Conservation (phyloP, 768 basidiomycete species). For the Trametes cubensis region DNA sequence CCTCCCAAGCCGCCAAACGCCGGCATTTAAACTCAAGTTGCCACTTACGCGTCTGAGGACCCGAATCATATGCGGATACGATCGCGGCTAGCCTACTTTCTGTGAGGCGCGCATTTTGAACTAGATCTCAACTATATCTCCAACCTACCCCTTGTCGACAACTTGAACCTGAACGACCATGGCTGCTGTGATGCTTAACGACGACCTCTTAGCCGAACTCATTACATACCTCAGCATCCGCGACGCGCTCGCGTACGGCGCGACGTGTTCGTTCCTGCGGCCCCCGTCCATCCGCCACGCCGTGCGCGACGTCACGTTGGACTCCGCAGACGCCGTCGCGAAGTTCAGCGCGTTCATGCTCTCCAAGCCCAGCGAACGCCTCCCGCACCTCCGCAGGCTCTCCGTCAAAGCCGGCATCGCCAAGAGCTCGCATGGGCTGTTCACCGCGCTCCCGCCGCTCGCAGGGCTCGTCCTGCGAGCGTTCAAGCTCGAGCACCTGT, state of each 20-base stretch:
- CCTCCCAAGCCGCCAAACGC: too few relatives aligned
- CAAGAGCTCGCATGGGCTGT: neutral
- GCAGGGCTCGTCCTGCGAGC: neutral
- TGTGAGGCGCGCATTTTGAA: too few relatives aligned
- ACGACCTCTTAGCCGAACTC: neutral
- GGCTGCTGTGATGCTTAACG: neutral
- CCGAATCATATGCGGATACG: too few relatives aligned
- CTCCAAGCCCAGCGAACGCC: neutral
- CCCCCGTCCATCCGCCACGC: neutral
- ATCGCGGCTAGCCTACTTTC: too few relatives aligned
- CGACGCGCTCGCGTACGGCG: slow-evolving; percentile 1
- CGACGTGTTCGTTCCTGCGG: slow-evolving; percentile 3
- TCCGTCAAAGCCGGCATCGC: neutral
- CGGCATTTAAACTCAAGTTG: too few relatives aligned
- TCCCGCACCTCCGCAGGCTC: neutral
- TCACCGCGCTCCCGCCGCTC: neutral
- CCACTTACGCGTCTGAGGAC: too few relatives aligned
- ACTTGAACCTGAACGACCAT: neutral
- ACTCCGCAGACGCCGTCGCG: neutral
- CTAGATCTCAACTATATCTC: too few relatives aligned
- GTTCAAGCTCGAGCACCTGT: neutral
- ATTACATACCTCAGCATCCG: neutral
- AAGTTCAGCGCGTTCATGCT: slow-evolving; percentile 11
- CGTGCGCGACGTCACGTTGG: neutral
- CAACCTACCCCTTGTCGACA: neutral